These are phyloP conservation scores for Cadophora sp. DNA, from an alignment of 2,329 filamentous ascomycete species.

Conservation along the genomic window DNA sequence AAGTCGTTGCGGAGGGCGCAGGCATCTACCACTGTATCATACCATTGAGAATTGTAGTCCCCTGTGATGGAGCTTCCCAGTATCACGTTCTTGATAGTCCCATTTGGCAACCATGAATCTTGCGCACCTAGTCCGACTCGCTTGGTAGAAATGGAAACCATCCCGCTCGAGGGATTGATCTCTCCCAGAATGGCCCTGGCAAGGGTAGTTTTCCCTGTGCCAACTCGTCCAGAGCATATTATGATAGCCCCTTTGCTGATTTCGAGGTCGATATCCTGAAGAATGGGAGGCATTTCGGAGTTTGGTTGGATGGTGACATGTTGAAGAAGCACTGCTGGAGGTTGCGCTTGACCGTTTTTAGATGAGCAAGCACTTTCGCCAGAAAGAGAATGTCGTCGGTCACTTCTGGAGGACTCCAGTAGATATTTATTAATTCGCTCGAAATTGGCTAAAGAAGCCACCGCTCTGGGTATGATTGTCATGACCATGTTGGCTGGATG, in stretches of 20 bases:
- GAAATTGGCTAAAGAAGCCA: constrained; percentile 31
- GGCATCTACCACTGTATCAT: constrained; percentile 40
- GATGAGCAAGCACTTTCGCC: too few relatives aligned
- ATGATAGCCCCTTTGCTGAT: constrained; percentile 17
- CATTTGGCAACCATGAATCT: constrained; percentile 47
- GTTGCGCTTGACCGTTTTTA: neutral
- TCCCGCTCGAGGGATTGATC: constrained; percentile 33
- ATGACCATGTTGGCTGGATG: constrained; percentile 37
- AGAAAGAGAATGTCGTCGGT: neutral
- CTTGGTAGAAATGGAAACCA: constrained; percentile 37
- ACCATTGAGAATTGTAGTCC: constrained; percentile 36
- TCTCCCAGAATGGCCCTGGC: constrained; percentile 44
- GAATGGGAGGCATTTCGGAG: constrained; percentile 4
- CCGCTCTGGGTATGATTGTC: constrained; percentile 31
- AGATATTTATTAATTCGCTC: constrained; percentile 44
- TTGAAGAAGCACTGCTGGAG: neutral
- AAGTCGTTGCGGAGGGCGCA: constrained; percentile 38
- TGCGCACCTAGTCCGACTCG: constrained; percentile 47
- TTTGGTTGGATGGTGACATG: neutral
- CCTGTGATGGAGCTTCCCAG: too few relatives aligned
- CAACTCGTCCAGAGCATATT: constrained; percentile 40
- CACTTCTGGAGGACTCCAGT: constrained; percentile 1
- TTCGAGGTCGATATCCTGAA: constrained; percentile 29
- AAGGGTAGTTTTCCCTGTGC: constrained; percentile 44
- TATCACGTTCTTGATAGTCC: constrained; percentile 26